Evolutionary conservation across 805 yeast species (phyloP).

Genomic region (Saccharomycopsis babjevae): DNA sequence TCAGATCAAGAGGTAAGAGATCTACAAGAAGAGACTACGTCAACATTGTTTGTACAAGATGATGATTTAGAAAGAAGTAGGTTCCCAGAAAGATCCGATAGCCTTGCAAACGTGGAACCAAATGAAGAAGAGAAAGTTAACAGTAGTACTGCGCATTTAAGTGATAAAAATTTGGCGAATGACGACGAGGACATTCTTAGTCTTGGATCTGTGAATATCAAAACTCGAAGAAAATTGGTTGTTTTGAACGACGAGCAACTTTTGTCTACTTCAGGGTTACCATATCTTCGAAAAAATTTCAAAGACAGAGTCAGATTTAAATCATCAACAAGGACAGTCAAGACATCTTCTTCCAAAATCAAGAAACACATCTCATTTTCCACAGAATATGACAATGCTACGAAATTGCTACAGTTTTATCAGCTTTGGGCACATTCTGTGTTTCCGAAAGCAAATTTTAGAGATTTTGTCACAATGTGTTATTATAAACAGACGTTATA

Average conservation of each 20-base stretch:
- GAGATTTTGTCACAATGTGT: conserved; percentile 51
- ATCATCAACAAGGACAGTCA: conserved; percentile 8
- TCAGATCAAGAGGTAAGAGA: not conserved
- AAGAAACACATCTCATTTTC: conserved; percentile 22
- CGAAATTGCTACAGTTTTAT: conserved; percentile 42
- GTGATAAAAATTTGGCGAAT: not conserved
- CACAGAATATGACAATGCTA: conserved; percentile 40
- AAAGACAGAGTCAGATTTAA: conserved; percentile 19
- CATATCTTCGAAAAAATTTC: conserved; percentile 33
- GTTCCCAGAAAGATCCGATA: not conserved
- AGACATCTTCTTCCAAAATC: not conserved
- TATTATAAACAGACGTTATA: conserved; percentile 30
- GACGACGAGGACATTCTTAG: conserved; percentile 12
- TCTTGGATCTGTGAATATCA: conserved; percentile 10
- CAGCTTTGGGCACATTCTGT: conserved; percentile 70
- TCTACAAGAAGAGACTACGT: not conserved
- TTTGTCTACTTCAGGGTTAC: conserved; percentile 46
- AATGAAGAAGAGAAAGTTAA: too few relatives aligned
- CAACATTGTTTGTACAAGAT: not conserved
- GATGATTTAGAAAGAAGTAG: not conserved
- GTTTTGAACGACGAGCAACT: conserved; percentile 44
- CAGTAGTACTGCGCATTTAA: not conserved
- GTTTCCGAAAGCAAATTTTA: conserved; percentile 71
- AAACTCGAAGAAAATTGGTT: conserved; percentile 23
- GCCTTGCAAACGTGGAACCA: too few relatives aligned